Conservation (phyloP, 2,329 filamentous ascomycete genomes). For the Penicillium vulpinum region DNA sequence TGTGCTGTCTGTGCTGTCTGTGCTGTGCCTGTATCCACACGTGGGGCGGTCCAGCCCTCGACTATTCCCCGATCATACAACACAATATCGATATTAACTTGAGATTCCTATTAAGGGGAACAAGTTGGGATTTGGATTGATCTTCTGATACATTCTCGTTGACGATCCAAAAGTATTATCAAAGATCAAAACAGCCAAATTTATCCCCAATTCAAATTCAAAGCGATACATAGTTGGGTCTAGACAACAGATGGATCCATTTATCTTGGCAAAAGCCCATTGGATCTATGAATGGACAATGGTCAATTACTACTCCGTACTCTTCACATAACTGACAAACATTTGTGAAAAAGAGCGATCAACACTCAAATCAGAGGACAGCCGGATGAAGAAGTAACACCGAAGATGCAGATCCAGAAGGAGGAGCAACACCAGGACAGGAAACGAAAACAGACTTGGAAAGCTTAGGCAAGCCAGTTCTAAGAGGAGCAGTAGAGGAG, state of each 20-base stretch:
- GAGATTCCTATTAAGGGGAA: too few relatives aligned
- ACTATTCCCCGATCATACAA: not conserved
- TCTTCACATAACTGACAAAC: not conserved
- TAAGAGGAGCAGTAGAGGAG: slow-evolving; percentile 1
- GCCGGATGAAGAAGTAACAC: not conserved
- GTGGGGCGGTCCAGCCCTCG: not conserved
- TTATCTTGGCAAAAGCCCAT: too few relatives aligned
- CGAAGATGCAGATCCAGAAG: not conserved
- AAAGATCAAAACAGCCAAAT: too few relatives aligned
- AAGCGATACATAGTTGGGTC: too few relatives aligned
- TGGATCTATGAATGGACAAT: not conserved
- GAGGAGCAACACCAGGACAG: not conserved
- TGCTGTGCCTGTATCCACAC: not conserved
- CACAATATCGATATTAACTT: not conserved
- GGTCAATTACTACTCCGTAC: too few relatives aligned
- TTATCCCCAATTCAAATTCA: not conserved
- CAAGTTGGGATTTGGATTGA: not conserved
- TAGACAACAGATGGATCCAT: too few relatives aligned
- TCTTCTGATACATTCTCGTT: not conserved
- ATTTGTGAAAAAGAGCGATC: not conserved
- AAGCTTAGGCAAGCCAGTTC: slow-evolving; percentile 2
- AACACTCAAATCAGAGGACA: not conserved
- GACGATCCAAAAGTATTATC: not conserved
- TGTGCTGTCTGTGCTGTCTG: too few relatives aligned
- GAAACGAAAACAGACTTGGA: not conserved